Evolutionary conservation across 257 asterid species (phyloP), one percentile per base, ranked within the genome.

Genomic region (Gardenia jasminoides): DNA sequence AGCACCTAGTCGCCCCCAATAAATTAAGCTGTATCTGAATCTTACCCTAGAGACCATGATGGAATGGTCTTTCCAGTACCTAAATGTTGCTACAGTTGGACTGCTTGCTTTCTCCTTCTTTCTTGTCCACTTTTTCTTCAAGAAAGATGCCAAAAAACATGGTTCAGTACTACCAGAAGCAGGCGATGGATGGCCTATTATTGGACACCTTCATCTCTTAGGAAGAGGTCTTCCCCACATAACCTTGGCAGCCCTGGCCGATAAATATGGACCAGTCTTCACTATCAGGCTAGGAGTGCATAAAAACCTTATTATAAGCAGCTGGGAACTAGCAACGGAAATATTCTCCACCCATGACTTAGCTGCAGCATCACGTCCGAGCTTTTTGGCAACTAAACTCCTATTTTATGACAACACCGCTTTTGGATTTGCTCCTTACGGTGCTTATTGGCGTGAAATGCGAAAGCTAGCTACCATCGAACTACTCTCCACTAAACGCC

Each of bases 151-250:
- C 7, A 46, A 46, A 46, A 46, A 46, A 1, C 48, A 46, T 46
- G 7, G 48, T 46, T 46, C 10, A 46, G 48, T 46, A 46, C 48
- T 12, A 46, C 48, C 48, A 46, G 80, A 73, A 62, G 86, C 80
- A 3, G 76, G 54, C 30, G 83, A 84, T 15, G 73, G 79, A 11
- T 79, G 84, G 86, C 86, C 89, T 0, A n/a, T 84, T 7, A 33
- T 86, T 10, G 89, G 89, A 4, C 89, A 86, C 61, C 87, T 86
- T 39, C 89, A 79, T 73, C 81, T 86, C 44, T 70, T 86, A 15
- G 44, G 75, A 67, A 80, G 86, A 67, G 84, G 86, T 17, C 74
- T 76, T 30, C 82, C 86, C 30, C 87, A 86, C 62, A 76, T 46
- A 33, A 64, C 48, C 16, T n/a, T n/a, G n/a, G n/a, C n/a, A n/a